Evolutionary conservation across 352 stramenopile species (phyloP).

Genomic region (Plasmopara viticola): DNA sequence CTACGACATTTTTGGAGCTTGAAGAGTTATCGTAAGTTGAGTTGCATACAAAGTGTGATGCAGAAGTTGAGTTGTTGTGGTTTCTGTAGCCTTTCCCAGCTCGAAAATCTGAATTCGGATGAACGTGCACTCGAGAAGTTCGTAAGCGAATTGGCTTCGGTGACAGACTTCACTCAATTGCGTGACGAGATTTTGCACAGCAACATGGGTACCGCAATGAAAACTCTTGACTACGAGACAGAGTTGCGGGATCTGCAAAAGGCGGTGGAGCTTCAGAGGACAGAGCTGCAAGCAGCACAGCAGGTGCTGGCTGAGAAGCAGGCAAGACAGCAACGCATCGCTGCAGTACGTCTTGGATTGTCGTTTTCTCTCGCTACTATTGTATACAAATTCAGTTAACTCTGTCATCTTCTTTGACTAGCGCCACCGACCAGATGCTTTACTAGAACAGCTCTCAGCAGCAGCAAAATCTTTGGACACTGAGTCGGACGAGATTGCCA

Average conservation of each 20-base stretch:
- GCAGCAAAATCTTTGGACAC: too few relatives aligned
- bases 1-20: conserved; percentile 62
- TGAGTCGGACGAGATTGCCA: too few relatives aligned
- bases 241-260: conserved; percentile 43
- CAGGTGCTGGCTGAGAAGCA: conserved; percentile 62
- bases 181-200: too few relatives aligned
- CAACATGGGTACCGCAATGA: conserved; percentile 57
- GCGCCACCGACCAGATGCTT: too few relatives aligned
- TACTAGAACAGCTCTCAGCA: too few relatives aligned
- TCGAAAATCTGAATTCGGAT: conserved; percentile 64
- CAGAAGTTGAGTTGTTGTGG: conserved; percentile 1
- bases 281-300: conserved; percentile 44
- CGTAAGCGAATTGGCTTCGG: too few relatives aligned
- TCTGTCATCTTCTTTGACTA: too few relatives aligned
- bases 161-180: too few relatives aligned
- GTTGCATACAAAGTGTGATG: background rate
- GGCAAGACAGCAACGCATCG: conserved; percentile 54
- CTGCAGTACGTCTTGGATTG: conserved; percentile 53
- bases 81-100: conserved; percentile 36
- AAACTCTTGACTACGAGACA: conserved; percentile 56
- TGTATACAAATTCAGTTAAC: too few relatives aligned
- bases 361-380: too few relatives aligned
- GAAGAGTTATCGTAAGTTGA: conserved; percentile 68
- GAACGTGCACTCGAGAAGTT: too few relatives aligned
- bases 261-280: conserved; percentile 43